Evolutionary conservation across 108 stramenopile genomes (phyloP), one percentile per base, ranked within the genome.

Genomic region (Parmales sp.): DNA sequence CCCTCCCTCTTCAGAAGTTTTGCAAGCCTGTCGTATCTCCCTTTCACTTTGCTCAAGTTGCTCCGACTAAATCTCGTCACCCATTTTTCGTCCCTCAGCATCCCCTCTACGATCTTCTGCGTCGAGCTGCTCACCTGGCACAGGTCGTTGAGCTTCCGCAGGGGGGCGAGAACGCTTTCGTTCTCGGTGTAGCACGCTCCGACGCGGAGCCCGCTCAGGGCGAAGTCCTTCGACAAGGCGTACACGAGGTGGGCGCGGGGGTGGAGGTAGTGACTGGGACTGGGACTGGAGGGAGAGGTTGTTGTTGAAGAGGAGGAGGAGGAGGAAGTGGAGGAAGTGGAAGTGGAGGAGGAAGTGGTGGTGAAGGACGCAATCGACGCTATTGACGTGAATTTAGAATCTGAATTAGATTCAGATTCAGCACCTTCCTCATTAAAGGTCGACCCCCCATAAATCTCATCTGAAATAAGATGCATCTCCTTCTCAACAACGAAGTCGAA

Each of bases 401-500:
- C n/a, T n/a, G n/a, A n/a, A n/a, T n/a, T n/a, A n/a, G n/a, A n/a
- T n/a, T n/a, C n/a, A n/a, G n/a, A n/a, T n/a, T n/a, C n/a, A n/a
- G n/a, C n/a, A n/a, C n/a, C n/a, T n/a, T n/a, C n/a, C n/a, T n/a
- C n/a, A n/a, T n/a, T n/a, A n/a, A n/a, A n/a, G n/a, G n/a, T n/a
- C n/a, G n/a, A n/a, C n/a, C 90, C 90, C 25, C 88, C 94, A 65
- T 90, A 92, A 68, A 95, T 88, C 72, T 88, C 88, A 73, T 92
- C 90, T 34, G 81, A 86, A 46, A 92, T 73, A 25, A 92, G 72
- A 72, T 95, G 90, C n/a, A 91, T 78, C 37, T 83, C 51, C 45
- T 76, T 76, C 28, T 83, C 80, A 26, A 80, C 76, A 46, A 83
- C 86, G 88, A 88, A 91, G 38, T 91, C 84, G 45, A 89, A 82